These are phyloP conservation scores for Sporothrix phasma DNA, from an alignment of 2,329 filamentous ascomycete genomes.

Conservation along the genomic window DNA sequence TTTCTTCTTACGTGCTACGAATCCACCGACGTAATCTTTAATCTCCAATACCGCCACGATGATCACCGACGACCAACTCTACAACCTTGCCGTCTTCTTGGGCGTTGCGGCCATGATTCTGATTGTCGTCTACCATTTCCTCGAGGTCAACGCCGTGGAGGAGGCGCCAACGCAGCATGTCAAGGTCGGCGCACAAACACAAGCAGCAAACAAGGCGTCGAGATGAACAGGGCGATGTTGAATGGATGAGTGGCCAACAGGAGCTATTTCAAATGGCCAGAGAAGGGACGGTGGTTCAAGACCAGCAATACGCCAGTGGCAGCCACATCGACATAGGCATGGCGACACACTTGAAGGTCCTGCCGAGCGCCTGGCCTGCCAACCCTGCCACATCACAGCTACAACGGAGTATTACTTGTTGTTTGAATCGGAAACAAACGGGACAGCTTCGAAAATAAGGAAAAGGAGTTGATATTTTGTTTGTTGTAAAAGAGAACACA, in stretches of 20 bases:
- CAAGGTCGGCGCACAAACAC: constrained; percentile 2
- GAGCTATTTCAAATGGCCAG: neutral
- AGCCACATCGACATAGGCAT: neutral
- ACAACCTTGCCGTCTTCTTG: constrained; percentile 85
- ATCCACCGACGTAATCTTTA: too few relatives aligned
- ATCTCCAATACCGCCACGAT: constrained; percentile 42
- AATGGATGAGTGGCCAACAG: neutral
- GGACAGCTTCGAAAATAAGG: too few relatives aligned
- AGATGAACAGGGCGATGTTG: neutral
- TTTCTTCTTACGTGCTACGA: neutral
- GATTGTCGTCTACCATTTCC: constrained; percentile 90
- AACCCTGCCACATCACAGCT: neutral
- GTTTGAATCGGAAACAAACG: neutral
- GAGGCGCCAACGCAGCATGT: constrained; percentile 20
- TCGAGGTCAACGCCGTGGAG: constrained; percentile 74
- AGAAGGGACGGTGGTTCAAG: neutral
- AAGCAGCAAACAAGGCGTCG: constrained; percentile 13
- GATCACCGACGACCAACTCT: constrained; percentile 91
- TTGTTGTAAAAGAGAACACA: too few relatives aligned
- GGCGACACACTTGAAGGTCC: neutral
- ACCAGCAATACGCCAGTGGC: neutral
- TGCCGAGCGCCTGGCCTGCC: too few relatives aligned
- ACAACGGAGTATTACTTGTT: neutral
- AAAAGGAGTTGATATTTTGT: neutral
- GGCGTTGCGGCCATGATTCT: constrained; percentile 83